Conservation (phyloP, 768 basidiomycete genomes). For the Suillus plorans region DNA sequence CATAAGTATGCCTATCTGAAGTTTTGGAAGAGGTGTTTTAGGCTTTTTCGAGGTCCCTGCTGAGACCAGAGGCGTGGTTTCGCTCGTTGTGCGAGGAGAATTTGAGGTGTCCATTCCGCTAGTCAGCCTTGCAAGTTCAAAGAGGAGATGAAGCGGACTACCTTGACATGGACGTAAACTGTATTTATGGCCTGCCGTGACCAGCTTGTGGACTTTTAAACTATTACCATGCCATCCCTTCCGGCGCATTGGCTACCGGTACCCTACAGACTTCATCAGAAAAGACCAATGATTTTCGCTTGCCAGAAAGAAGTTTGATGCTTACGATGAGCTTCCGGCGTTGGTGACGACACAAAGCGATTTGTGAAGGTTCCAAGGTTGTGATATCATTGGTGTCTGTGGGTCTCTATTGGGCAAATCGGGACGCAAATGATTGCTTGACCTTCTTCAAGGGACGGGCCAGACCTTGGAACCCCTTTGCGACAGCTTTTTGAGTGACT, state of each 20-base stretch:
- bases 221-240: too few relatives aligned
- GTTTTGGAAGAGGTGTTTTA: constrained; percentile 36
- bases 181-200: background rate
- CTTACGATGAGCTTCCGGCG: background rate
- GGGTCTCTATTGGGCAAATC: too few relatives aligned
- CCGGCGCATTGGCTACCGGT: too few relatives aligned
- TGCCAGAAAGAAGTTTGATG: background rate
- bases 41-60: constrained; percentile 1
- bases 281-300: background rate
- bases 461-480: too few relatives aligned
- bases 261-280: too few relatives aligned
- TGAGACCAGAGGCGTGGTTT: background rate
- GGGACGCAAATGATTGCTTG: too few relatives aligned
- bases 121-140: background rate
- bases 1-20: constrained; percentile 43
- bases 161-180: background rate
- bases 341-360: background rate
- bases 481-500: too few relatives aligned
- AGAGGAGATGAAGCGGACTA: background rate
- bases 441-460: too few relatives aligned
- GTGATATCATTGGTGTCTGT: too few relatives aligned
- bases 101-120: background rate
- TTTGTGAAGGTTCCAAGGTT: background rate
- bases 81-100: background rate
- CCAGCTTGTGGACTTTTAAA: too few relatives aligned